These are phyloP conservation scores for Ochromonas danica DNA, from an alignment of 108 stramenopile species.

Conservation along the genomic window DNA sequence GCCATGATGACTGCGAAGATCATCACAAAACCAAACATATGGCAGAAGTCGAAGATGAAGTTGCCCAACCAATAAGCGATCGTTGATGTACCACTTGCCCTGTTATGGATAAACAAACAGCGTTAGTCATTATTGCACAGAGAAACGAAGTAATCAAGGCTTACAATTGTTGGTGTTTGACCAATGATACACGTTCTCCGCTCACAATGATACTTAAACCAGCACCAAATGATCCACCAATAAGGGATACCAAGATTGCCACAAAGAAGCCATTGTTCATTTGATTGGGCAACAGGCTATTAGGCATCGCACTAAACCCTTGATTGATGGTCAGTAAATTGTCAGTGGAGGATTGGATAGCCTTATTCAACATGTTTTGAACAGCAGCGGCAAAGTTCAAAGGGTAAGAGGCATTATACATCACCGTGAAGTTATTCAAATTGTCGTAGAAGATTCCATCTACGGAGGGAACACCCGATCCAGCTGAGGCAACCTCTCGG, in stretches of 20 bases:
- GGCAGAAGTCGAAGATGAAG: constrained; percentile 26
- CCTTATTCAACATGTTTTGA: not conserved
- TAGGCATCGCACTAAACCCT: not conserved
- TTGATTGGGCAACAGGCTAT: not conserved
- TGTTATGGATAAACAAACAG: not conserved
- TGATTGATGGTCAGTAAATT: not conserved
- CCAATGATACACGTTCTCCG: constrained; percentile 29
- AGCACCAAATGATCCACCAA: constrained; percentile 25
- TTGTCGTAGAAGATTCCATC: not conserved
- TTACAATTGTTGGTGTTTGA: constrained; percentile 35
- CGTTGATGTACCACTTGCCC: constrained; percentile 30
- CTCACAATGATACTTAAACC: constrained; percentile 31
- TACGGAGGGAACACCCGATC: not conserved
- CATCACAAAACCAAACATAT: not conserved
- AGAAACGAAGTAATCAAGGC: too few species aligned
- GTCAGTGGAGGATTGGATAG: not conserved
- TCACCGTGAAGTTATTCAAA: constrained; percentile 28
- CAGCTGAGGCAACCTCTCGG: not conserved
- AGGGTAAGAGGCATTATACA: constrained; percentile 31
- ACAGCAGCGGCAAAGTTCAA: constrained; percentile 9
- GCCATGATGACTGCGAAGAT: not conserved
- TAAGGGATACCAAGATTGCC: not conserved
- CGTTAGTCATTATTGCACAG: too few species aligned
- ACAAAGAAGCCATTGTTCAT: not conserved
- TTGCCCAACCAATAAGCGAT: constrained; percentile 29